Percentiles rank a stretch among this genome's conserved stretches.
These are phyloP conservation scores for Dacryopinax spathularia DNA, from an alignment of 768 basidiomycete genomes.

Conservation along the genomic window DNA sequence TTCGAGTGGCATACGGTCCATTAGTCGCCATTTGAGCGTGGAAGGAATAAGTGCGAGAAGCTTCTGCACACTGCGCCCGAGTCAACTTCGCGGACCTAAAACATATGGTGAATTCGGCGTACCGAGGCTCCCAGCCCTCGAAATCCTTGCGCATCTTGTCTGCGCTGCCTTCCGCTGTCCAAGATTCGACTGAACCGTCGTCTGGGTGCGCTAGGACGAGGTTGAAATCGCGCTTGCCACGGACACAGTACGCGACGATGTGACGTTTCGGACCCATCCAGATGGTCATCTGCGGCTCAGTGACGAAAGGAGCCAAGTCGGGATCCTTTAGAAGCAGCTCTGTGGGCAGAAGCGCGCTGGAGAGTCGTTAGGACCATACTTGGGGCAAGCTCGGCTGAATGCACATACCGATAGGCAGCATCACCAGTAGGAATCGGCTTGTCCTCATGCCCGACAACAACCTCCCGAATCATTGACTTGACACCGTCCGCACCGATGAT, in stretches of 20 bases:
- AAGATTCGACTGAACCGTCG: constrained; percentile 27
- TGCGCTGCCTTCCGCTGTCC: constrained; percentile 30
- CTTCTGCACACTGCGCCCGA: constrained; percentile 23
- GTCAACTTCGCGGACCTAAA: neutral
- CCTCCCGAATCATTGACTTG: constrained; percentile 16
- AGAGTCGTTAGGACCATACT: neutral
- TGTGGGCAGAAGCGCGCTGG: neutral
- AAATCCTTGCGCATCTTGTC: constrained; percentile 37
- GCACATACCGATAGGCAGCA: neutral
- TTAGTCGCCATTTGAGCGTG: constrained; percentile 29
- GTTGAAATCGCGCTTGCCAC: constrained; percentile 26
- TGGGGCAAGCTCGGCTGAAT: neutral
- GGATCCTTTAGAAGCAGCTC: constrained; percentile 7
- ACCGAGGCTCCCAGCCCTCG: constrained; percentile 33
- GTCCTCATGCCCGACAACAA: constrained; percentile 2
- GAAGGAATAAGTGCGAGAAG: constrained; percentile 24
- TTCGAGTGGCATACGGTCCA: constrained; percentile 28
- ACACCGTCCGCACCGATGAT: constrained; percentile 45
- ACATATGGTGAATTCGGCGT: neutral
- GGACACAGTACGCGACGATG: constrained; percentile 7
- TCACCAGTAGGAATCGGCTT: neutral
- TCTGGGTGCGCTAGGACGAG: constrained; percentile 34
- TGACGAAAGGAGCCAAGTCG: constrained; percentile 12
- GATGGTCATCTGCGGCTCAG: constrained; percentile 24
- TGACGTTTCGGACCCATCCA: constrained; percentile 21